Evolutionary conservation across 148 eudicot species (phyloP).

Genomic region (Agrostemma githago): DNA sequence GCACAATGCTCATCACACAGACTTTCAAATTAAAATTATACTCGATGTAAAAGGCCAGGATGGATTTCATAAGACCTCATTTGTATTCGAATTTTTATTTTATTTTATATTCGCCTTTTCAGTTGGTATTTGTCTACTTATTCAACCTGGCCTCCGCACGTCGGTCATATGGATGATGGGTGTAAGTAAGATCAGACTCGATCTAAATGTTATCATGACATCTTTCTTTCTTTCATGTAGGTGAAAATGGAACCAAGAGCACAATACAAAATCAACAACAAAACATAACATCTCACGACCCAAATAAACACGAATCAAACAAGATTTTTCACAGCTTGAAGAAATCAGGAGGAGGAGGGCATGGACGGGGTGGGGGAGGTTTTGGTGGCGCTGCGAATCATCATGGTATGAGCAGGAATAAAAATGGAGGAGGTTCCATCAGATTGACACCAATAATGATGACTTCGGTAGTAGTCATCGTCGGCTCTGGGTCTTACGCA

Average conservation of each 20-base stretch:
- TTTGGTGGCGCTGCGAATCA: neutral
- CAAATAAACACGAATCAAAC: neutral
- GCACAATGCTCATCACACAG: no score
- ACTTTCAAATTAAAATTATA: no score
- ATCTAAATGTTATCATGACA: neutral
- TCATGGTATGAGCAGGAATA: neutral
- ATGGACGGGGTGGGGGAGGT: neutral
- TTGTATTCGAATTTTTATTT: no score
- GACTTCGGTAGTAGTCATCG: neutral
- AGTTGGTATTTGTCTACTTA: no score
- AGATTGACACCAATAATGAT: neutral
- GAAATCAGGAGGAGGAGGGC: constrained; percentile 15
- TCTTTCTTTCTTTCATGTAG: constrained; percentile 4
- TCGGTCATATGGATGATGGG: neutral
- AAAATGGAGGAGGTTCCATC: constrained; percentile 11
- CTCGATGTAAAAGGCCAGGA: no score
- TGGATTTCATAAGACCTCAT: no score
- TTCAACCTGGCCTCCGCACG: no score
- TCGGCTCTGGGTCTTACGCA: neutral
- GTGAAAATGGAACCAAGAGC: constrained; percentile 9
- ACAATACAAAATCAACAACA: neutral
- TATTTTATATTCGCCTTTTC: no score
- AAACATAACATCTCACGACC: neutral
- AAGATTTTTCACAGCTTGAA: neutral
- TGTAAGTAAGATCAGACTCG: no score